Evolutionary conservation across 768 basidiomycete genomes (phyloP).

Genomic region (Coprinellus micaceus): DNA sequence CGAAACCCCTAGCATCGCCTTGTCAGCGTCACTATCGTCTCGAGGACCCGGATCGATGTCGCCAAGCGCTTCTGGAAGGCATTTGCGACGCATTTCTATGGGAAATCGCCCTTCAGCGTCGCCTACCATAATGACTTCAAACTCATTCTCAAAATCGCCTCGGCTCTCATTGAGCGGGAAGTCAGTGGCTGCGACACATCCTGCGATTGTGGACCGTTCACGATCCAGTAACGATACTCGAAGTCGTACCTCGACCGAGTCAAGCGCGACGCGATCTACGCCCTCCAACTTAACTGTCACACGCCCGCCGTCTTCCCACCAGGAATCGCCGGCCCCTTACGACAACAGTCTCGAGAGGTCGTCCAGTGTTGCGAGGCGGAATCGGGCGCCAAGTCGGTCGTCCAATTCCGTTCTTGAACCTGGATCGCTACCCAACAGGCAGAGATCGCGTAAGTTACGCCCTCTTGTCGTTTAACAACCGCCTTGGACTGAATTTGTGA

Average conservation of each 20-base stretch:
- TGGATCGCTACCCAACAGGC: no score
- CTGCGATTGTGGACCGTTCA: neutral
- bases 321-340: neutral
- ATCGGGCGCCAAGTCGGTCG: no score
- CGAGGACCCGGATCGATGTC: neutral
- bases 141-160: neutral
- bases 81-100: neutral
- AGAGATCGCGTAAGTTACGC: no score
- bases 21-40: neutral
- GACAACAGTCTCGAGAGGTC: neutral
- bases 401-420: no score
- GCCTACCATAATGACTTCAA: neutral
- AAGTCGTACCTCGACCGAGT: neutral
- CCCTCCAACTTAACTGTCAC: neutral
- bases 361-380: no score
- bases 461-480: no score
- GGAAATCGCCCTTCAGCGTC: neutral
- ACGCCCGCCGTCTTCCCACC: neutral
- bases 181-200: neutral
- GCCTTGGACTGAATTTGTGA: neutral
- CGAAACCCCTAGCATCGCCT: neutral
- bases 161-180: neutral
- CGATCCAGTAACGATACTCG: neutral
- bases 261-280: neutral
- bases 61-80: slow-evolving; percentile 1